phyloP scores from a whole-genome alignment of 139 green algal genomes.

The Auxenochlorella pyrenoidosa region DNA sequence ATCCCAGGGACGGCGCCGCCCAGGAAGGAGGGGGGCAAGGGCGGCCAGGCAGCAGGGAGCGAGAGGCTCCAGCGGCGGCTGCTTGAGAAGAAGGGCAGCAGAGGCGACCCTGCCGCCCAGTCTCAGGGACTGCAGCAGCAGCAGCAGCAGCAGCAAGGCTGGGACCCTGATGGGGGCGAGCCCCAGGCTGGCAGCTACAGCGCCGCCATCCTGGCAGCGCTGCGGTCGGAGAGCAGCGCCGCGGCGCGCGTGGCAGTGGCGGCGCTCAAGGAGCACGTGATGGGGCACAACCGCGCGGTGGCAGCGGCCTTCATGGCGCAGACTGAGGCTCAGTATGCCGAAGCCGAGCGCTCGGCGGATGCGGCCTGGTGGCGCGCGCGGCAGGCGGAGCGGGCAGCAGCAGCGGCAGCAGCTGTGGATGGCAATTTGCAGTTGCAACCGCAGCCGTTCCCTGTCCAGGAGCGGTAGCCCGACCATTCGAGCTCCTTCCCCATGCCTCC shows the following conservation, averaged over 20 bases:
- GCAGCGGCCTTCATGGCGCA: conserved; percentile 21
- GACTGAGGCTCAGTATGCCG: neutral
- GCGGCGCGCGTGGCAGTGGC: neutral
- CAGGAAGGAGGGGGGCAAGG: neutral
- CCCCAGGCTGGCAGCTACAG: conserved; percentile 13
- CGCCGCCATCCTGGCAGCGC: conserved; percentile 5
- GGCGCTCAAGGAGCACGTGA: conserved; percentile 11
- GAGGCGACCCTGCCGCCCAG: neutral
- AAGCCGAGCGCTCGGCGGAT: neutral
- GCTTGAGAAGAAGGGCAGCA: conserved; percentile 2
- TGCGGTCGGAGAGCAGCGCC: conserved; percentile 11
- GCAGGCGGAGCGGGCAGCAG: neutral
- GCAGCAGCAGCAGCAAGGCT: neutral
- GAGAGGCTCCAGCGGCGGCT: neutral
- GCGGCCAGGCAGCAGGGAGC: neutral
- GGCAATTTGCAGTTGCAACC: neutral
- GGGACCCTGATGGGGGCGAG: neutral
- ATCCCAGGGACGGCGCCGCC: neutral
- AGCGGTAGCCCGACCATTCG: neutral
- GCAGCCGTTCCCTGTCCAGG: neutral
- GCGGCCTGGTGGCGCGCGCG: neutral
- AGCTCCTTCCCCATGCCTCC: no score
- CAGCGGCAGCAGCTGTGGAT: neutral
- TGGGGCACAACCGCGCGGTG: conserved; percentile 18
- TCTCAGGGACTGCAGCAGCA: neutral